Evolutionary conservation across 495 filamentous ascomycete species (phyloP).

Genomic region (Hypoxylon subgilvum): DNA sequence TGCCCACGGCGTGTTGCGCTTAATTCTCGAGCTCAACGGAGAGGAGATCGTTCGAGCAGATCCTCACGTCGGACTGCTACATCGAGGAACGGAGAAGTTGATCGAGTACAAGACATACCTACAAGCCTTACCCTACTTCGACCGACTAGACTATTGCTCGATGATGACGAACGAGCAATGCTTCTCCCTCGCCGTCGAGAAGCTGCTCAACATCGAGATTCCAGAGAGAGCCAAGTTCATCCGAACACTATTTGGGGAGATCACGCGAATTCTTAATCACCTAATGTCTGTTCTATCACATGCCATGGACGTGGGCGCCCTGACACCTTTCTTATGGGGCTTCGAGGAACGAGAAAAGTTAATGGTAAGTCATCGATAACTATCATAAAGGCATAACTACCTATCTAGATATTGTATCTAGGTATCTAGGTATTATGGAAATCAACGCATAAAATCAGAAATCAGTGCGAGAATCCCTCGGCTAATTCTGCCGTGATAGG

Average conservation of each 20-base stretch:
- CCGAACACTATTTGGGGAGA: constrained; percentile 93
- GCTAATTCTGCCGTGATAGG: constrained; percentile 59
- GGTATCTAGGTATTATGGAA: no score
- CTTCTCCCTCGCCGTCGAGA: constrained; percentile 93
- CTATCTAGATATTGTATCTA: constrained; percentile 7
- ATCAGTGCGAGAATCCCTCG: no score
- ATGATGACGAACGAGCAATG: constrained; percentile 99
- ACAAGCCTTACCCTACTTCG: constrained; percentile 98
- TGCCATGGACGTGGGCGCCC: constrained; percentile 98
- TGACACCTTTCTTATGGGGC: constrained; percentile 99
- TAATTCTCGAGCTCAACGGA: constrained; percentile 97
- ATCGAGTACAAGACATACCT: constrained; percentile 99
- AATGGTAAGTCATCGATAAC: constrained; percentile 69
- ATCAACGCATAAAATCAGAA: no score
- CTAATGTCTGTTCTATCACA: constrained; percentile 97
- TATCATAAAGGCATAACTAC: no score
- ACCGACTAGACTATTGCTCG: constrained; percentile 97
- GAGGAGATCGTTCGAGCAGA: constrained; percentile 97
- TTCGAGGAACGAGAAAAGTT: constrained; percentile 99
- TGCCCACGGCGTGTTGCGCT: constrained; percentile 94
- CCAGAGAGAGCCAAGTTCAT: constrained; percentile 97
- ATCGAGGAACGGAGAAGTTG: constrained; percentile 98
- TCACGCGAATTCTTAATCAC: constrained; percentile 94
- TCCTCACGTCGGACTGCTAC: constrained; percentile 94
- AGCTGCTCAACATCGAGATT: constrained; percentile 96